Conservation (phyloP, 805 yeast species). For the Candida hispaniensis region DNA sequence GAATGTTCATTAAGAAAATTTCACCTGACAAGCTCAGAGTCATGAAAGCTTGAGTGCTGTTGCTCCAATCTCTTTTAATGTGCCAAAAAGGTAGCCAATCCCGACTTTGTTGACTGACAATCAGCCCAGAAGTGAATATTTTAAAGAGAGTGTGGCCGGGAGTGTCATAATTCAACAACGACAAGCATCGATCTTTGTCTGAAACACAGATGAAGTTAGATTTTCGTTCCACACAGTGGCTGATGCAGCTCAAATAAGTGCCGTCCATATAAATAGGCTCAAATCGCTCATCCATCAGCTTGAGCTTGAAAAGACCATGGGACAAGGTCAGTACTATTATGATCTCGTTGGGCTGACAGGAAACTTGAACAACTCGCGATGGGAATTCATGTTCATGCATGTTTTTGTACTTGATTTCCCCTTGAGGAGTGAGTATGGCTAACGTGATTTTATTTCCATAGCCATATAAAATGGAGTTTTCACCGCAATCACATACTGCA, state of each 20-base stretch:
- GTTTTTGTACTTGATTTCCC: conserved; percentile 8
- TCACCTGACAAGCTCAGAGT: no score
- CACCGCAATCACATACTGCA: conserved; percentile 4
- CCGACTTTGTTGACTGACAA: no score
- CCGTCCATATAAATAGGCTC: no score
- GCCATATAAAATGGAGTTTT: conserved; percentile 6
- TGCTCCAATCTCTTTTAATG: no score
- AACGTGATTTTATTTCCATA: conserved; percentile 1
- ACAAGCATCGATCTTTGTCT: conserved; percentile 13
- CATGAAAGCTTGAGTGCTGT: no score
- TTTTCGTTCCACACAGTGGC: no score
- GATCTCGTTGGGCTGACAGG: neutral
- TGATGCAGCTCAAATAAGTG: no score
- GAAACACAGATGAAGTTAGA: conserved; percentile 6
- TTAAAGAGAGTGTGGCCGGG: no score
- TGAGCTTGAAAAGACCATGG: conserved; percentile 3
- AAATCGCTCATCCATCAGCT: conserved; percentile 1
- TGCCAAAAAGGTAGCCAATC: no score
- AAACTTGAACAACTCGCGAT: conserved; percentile 8
- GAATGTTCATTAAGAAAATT: no score
- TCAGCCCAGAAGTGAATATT: no score
- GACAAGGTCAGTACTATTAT: conserved; percentile 8
- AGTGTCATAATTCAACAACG: conserved; percentile 3
- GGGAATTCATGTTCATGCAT: conserved; percentile 8
- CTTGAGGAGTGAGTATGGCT: conserved; percentile 3